These are phyloP conservation scores for Byssothecium circinans DNA, from an alignment of 2,329 filamentous ascomycete genomes.

Conservation along the genomic window DNA sequence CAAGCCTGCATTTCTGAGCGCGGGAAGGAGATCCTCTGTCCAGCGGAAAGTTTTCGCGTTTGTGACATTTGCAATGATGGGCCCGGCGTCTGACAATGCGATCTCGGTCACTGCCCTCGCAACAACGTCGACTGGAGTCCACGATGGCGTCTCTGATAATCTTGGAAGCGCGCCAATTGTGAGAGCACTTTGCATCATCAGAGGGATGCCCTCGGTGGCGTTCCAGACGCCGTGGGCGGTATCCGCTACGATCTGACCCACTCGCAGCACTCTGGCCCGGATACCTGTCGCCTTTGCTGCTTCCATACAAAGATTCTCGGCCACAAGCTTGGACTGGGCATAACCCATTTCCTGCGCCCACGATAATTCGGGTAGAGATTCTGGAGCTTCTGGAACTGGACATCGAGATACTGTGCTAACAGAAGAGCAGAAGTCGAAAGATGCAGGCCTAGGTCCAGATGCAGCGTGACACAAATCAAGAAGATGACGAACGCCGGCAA, in stretches of 20 bases:
- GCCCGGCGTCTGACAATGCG: too few species aligned
- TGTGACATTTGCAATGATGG: too few species aligned
- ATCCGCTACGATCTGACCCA: conserved; percentile 54
- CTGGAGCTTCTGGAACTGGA: too few species aligned
- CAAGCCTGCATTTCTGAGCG: too few species aligned
- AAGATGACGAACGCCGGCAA: conserved; percentile 51
- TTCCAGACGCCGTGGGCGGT: conserved; percentile 53
- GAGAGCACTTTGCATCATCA: conserved; percentile 53
- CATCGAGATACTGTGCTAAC: too few species aligned
- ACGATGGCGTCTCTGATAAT: conserved; percentile 37
- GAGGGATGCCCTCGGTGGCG: conserved; percentile 52
- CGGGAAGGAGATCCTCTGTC: too few species aligned
- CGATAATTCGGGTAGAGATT: too few species aligned
- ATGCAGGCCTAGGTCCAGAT: conserved; percentile 37
- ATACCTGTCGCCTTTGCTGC: conserved; percentile 14
- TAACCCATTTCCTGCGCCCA: conserved; percentile 56
- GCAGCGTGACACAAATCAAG: conserved; percentile 40
- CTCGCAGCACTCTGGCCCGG: conserved; percentile 43
- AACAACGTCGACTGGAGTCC: conserved; percentile 50
- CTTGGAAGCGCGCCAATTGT: conserved; percentile 51
- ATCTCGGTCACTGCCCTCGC: conserved; percentile 40
- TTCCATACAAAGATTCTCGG: conserved; percentile 48
- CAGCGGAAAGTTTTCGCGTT: too few species aligned
- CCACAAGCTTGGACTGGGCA: conserved; percentile 53
- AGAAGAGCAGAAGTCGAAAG: conserved; percentile 52